A percentile compares a stretch with the other conserved stretches of the same genome.
phyloP scores from a whole-genome alignment of 1,284 basidiomycete species.

The Anthracocystis setariae region DNA sequence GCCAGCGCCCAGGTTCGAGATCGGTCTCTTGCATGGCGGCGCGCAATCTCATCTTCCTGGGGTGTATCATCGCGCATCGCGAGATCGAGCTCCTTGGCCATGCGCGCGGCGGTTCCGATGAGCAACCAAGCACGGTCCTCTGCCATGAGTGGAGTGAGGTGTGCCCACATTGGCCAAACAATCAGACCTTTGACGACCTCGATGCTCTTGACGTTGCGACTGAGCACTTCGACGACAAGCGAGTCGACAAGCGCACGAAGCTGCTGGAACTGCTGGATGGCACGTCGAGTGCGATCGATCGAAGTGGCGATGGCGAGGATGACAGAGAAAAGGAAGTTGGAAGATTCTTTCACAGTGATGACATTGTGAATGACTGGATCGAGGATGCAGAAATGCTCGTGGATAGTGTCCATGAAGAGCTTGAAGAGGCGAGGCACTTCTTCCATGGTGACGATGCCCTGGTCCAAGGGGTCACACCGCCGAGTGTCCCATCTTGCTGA shows the following conservation, averaged over 20 bases:
- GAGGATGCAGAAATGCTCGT: conserved; percentile 45
- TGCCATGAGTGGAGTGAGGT: conserved; percentile 48
- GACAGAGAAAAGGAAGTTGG: conserved; percentile 51
- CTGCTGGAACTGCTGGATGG: conserved; percentile 39
- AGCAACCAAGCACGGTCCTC: conserved; percentile 48
- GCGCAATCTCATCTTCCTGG: conserved; percentile 31
- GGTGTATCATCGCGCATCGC: conserved; percentile 41
- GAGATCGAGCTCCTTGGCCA: conserved; percentile 47
- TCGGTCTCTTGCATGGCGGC: conserved; percentile 43
- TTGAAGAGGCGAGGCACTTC: conserved; percentile 39
- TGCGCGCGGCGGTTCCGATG: conserved; percentile 46
- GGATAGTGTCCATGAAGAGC: conserved; percentile 36
- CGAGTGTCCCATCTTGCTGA: conserved; percentile 45
- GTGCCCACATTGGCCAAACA: conserved; percentile 51
- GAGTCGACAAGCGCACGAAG: conserved; percentile 43
- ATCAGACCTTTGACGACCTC: conserved; percentile 49
- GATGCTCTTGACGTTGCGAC: conserved; percentile 50
- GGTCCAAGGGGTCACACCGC: conserved; percentile 40
- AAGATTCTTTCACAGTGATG: conserved; percentile 38
- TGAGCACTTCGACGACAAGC: conserved; percentile 46
- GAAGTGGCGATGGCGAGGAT: conserved; percentile 46
- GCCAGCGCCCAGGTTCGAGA: conserved; percentile 47
- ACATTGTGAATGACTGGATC: conserved; percentile 45
- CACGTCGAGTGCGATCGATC: conserved; percentile 37
- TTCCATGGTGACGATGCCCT: conserved; percentile 47